Evolutionary conservation across 1,284 basidiomycete genomes (phyloP).

Genomic region (Fomitopsis schrenkii): DNA sequence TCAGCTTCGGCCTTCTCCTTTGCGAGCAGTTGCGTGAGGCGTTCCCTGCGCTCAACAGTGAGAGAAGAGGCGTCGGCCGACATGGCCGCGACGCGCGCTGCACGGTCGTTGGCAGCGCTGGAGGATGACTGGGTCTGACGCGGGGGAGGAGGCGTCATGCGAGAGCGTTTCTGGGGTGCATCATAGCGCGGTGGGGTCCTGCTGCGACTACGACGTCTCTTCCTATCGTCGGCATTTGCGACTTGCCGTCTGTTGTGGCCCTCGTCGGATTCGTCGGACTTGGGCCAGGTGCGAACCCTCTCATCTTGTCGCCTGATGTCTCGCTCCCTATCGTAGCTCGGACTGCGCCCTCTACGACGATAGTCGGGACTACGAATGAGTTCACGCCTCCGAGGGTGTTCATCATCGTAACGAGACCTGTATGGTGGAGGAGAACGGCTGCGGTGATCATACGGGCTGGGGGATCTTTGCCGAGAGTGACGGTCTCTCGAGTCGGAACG

Average conservation of each 20-base stretch:
- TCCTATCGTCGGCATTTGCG: constrained; percentile 27
- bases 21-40: constrained; percentile 57
- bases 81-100: constrained; percentile 87
- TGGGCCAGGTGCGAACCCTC: constrained; percentile 31
- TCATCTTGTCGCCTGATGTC: constrained; percentile 15
- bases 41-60: constrained; percentile 63
- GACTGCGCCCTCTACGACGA: constrained; percentile 22
- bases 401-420: constrained; percentile 23
- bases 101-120: constrained; percentile 52
- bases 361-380: constrained; percentile 27
- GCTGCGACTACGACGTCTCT: constrained; percentile 47
- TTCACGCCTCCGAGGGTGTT: constrained; percentile 20
- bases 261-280: constrained; percentile 47
- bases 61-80: constrained; percentile 63
- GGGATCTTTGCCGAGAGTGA: constrained; percentile 32
- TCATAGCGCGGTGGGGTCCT: constrained; percentile 26
- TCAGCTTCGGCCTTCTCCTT: constrained; percentile 71
- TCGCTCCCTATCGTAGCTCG: constrained; percentile 13
- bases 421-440: constrained; percentile 32
- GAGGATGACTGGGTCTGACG: constrained; percentile 22
- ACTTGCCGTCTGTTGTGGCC: constrained; percentile 17
- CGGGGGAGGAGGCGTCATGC: constrained; percentile 35
- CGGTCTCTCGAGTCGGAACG: constrained; percentile 35
- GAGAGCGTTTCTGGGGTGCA: constrained; percentile 34
- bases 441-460: constrained; percentile 35